These are phyloP conservation scores for Taiozyma sp. DNA, from an alignment of 1,139 yeast species.

Conservation along the genomic window DNA sequence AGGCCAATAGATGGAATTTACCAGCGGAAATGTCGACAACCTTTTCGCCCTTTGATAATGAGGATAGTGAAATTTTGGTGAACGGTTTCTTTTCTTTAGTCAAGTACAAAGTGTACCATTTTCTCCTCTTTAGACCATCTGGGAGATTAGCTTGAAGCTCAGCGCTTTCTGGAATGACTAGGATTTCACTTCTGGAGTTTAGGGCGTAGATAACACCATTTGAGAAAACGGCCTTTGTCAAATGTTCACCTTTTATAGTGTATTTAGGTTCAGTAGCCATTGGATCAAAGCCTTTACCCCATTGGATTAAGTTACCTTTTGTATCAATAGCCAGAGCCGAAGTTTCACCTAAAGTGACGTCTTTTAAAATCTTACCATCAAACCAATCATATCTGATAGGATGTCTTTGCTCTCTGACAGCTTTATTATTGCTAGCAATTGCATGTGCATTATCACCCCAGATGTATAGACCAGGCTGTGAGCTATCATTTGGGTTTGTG, in stretches of 20 bases:
- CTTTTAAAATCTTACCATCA: slow-evolving; percentile 53
- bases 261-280: slow-evolving; percentile 17
- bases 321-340: slow-evolving; percentile 60
- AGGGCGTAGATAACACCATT: slow-evolving; percentile 55
- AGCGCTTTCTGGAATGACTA: slow-evolving; percentile 41
- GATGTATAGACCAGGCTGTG: slow-evolving; percentile 45
- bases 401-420: slow-evolving; percentile 32
- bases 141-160: slow-evolving; percentile 12
- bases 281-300: slow-evolving; percentile 40
- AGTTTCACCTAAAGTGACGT: slow-evolving; percentile 47
- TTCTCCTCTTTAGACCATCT: slow-evolving; percentile 7
- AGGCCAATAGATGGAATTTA: slow-evolving; percentile 54
- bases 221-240: slow-evolving; percentile 43
- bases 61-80: slow-evolving; percentile 3
- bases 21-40: slow-evolving; percentile 57
- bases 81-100: slow-evolving; percentile 20
- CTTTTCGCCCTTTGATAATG: slow-evolving; percentile 37
- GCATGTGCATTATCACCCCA: slow-evolving; percentile 45
- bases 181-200: slow-evolving; percentile 45
- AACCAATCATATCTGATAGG: slow-evolving; percentile 63
- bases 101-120: slow-evolving; percentile 12
- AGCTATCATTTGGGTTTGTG: slow-evolving; percentile 27
- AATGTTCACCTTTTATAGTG: slow-evolving; percentile 36
- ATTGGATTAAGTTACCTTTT: slow-evolving; percentile 71
- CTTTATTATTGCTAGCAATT: slow-evolving; percentile 31